Evolutionary conservation across 2,329 filamentous ascomycete genomes (phyloP).

Genomic region (Colletotrichum cereale): DNA sequence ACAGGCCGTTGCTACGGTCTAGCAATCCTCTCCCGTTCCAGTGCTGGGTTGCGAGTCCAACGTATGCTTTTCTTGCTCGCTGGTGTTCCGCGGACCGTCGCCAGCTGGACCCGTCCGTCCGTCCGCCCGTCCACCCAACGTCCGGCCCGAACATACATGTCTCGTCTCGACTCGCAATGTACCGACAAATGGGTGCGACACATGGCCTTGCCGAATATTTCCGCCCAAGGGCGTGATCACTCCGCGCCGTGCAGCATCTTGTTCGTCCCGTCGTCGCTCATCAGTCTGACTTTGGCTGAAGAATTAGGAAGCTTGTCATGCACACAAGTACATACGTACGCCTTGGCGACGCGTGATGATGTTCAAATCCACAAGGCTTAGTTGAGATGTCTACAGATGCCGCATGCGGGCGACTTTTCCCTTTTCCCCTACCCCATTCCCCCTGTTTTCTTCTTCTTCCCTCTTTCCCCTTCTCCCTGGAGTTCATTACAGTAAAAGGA

Average conservation of each 20-base stretch:
- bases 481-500: conserved; percentile 14
- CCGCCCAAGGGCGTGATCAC: background rate
- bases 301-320: background rate
- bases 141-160: background rate
- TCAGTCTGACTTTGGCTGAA: background rate
- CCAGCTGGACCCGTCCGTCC: conserved; percentile 5
- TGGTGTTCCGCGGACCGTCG: background rate
- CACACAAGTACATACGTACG: background rate
- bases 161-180: conserved; percentile 3
- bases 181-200: background rate
- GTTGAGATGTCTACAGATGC: conserved; percentile 29
- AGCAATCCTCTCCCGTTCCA: background rate
- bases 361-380: conserved; percentile 23
- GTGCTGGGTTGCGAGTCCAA: background rate
- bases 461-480: background rate
- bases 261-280: no score
- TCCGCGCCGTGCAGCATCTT: background rate
- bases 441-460: background rate
- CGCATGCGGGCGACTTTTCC: conserved; percentile 15
- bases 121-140: background rate
- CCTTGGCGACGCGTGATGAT: background rate
- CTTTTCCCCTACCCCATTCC: background rate
- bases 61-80: background rate
- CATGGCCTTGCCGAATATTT: background rate
- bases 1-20: background rate